These are phyloP conservation scores for Rhexocercosporidium sp. DNA, from an alignment of 2,329 filamentous ascomycete genomes.

Conservation along the genomic window DNA sequence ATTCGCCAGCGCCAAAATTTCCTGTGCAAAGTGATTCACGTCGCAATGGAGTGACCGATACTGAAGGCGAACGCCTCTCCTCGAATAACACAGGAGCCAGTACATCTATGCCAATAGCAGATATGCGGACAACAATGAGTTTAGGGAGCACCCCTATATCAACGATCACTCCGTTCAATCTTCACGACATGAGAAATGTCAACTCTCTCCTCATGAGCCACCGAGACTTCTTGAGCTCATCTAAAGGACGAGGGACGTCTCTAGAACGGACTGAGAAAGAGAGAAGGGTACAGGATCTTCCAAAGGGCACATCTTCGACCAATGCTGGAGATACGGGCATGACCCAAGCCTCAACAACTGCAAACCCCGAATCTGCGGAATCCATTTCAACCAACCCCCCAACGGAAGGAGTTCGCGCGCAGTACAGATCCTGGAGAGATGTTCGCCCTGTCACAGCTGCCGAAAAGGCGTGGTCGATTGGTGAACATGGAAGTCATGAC, in stretches of 20 bases:
- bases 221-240: constrained; percentile 42
- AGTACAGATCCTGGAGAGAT: constrained; percentile 43
- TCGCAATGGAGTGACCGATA: constrained; percentile 29
- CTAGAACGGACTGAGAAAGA: constrained; percentile 51
- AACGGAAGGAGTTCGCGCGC: constrained; percentile 40
- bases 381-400: constrained; percentile 38
- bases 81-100: constrained; percentile 28
- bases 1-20: neutral
- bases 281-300: constrained; percentile 43
- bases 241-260: constrained; percentile 45
- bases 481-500: constrained; percentile 56
- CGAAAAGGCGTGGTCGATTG: constrained; percentile 70
- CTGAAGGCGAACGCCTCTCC: constrained; percentile 10
- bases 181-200: constrained; percentile 43
- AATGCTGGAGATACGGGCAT: constrained; percentile 45
- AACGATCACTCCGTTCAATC: constrained; percentile 21
- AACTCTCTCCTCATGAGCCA: constrained; percentile 45
- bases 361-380: constrained; percentile 23
- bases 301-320: constrained; percentile 37
- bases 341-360: constrained; percentile 34
- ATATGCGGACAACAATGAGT: constrained; percentile 24
- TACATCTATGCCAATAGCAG: constrained; percentile 14
- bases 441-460: constrained; percentile 37
- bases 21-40: constrained; percentile 16
- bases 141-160: constrained; percentile 29